Evolutionary conservation across 306 rosid species (phyloP).

Genomic region (Vigna nakashimae): DNA sequence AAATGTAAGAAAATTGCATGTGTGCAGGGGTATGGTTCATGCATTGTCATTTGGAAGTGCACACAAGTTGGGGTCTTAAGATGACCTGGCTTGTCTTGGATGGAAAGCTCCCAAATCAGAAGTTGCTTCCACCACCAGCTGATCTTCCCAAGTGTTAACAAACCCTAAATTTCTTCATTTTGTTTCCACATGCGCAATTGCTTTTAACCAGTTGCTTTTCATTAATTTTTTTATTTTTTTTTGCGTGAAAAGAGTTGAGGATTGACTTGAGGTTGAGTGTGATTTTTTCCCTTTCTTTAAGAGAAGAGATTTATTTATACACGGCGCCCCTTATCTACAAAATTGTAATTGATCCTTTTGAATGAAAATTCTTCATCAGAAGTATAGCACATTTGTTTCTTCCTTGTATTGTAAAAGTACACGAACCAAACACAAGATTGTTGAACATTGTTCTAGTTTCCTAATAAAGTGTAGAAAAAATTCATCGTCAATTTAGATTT

Average conservation of each 20-base stretch:
- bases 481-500: too few species aligned
- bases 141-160: conserved; percentile 71
- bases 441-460: too few species aligned
- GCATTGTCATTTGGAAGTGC: conserved; percentile 76
- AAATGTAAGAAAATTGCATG: not conserved
- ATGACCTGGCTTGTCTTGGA: conserved; percentile 77
- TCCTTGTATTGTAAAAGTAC: too few species aligned
- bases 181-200: not conserved
- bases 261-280: not conserved
- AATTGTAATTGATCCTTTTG: conserved; percentile 23
- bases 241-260: not conserved
- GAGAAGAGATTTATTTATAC: conserved; percentile 29
- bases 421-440: too few species aligned
- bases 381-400: too few species aligned
- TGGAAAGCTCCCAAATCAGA: conserved; percentile 69
- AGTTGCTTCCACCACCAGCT: conserved; percentile 65
- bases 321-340: not conserved
- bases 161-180: not conserved
- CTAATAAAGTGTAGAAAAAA: too few species aligned
- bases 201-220: not conserved
- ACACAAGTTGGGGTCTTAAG: conserved; percentile 78
- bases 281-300: not conserved
- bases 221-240: not conserved
- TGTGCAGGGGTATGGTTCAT: conserved; percentile 66
- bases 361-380: not conserved